Evolutionary conservation across 768 basidiomycete species (phyloP).

Genomic region (Xanthoconium stramineum): DNA sequence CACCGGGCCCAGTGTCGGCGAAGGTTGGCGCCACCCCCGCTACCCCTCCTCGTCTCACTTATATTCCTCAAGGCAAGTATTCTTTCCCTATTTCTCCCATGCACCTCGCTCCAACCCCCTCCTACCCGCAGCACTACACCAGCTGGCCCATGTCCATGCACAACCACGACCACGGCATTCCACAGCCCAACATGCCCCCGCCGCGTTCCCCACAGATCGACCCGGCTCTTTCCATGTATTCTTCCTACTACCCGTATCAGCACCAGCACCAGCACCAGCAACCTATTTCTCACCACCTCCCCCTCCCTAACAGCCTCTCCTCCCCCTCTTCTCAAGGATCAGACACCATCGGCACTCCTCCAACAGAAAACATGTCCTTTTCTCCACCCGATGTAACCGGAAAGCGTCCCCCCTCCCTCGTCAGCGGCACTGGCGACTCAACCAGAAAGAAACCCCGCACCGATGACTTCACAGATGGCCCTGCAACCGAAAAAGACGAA

Average conservation of each 20-base stretch:
- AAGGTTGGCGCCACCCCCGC: not conserved
- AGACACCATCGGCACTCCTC: constrained; percentile 71
- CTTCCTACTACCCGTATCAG: constrained; percentile 59
- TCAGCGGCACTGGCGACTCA: constrained; percentile 35
- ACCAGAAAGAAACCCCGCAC: constrained; percentile 58
- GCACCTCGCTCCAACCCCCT: constrained; percentile 20
- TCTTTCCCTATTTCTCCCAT: constrained; percentile 14
- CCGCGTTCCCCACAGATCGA: constrained; percentile 67
- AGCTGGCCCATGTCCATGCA: constrained; percentile 42
- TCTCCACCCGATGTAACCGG: constrained; percentile 55
- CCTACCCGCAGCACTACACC: constrained; percentile 23
- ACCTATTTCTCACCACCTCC: constrained; percentile 52
- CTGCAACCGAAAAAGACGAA: constrained; percentile 57
- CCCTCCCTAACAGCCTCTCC: constrained; percentile 58
- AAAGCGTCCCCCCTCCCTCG: constrained; percentile 60
- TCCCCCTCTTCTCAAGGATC: constrained; percentile 82
- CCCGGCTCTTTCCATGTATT: constrained; percentile 65
- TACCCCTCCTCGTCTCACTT: not conserved
- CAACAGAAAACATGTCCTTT: constrained; percentile 55
- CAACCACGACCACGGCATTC: constrained; percentile 42
- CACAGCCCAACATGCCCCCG: constrained; percentile 37
- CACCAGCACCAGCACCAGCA: constrained; percentile 43
- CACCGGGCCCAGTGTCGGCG: not conserved
- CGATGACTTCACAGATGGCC: constrained; percentile 52
- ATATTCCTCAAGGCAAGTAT: too few species aligned